Base-by-base conservation (phyloP, 805 yeast genomes). In the Candida glaebosa region DNA sequence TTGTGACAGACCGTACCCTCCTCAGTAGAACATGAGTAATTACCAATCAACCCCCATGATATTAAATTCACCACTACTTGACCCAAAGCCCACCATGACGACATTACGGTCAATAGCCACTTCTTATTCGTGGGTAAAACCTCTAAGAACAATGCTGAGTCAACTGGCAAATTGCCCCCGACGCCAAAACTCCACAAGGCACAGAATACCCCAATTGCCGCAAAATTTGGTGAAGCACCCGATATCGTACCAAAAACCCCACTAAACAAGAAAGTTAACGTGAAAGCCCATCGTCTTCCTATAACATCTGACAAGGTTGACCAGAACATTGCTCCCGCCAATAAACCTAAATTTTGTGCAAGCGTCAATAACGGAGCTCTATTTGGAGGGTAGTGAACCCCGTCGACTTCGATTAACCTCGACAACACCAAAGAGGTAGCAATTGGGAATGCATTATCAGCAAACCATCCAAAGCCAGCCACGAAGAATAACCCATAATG, bases 41-140 rank as follows among this genome's bases (percentile, higher is more conserved):
- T 68, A 10, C 79, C 71, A 37, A 80, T 60, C 41, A 75, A 72
- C 0, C 78, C 82, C 80, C 82, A 79, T 3, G 81, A 73, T 31
- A 78, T 50, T 15, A 78, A 57, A 24, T 66, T 65, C 9, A 80
- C 71, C 33, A 79, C 61, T 2, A 80, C 69, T 53, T 79, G 84
- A 24, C 84, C 84, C 26, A 79, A 63, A 34, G 82, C 81, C 85
- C 84, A 79, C 77, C 73, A 80, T 25, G 67, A 61, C 16, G 82
- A 77, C 66, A 66, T 53, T 3, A 53, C 53, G 1, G 68, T 60
- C 20, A 60, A 53, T 18, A 60, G 39, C 58, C 58, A 61, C 37
- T 58, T 56, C 37, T 57, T 45, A 9, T 39, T 40, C 3, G 53
- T 42, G 2, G 67, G 67, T 14, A 60, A 42, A 20, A 58, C 60